These are phyloP conservation scores for Saraca asoca DNA, from an alignment of 331 rosid genomes.

Conservation along the genomic window DNA sequence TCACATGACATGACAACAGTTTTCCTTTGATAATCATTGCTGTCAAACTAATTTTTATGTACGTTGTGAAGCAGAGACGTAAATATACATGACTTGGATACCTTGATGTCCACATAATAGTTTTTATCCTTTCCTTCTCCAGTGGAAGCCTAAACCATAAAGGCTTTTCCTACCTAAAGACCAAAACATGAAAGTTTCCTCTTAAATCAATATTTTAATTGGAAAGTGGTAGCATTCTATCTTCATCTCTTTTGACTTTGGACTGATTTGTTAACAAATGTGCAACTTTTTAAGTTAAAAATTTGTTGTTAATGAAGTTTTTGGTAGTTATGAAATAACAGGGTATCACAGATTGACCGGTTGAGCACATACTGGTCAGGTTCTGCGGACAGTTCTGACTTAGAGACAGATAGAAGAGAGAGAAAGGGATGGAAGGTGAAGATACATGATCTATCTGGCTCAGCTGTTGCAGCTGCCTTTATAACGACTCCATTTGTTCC, in stretches of 20 bases:
- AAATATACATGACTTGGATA: neutral
- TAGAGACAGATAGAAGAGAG: slow-evolving; percentile 67
- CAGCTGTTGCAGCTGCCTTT: slow-evolving; percentile 96
- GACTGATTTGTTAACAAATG: neutral
- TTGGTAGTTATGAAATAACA: slow-evolving; percentile 50
- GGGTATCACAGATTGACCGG: slow-evolving; percentile 80
- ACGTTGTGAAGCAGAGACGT: slow-evolving; percentile 8
- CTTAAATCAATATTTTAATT: slow-evolving; percentile 5
- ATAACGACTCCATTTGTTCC: slow-evolving; percentile 97
- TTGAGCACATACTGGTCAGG: slow-evolving; percentile 71
- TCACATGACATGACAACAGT: too few species aligned
- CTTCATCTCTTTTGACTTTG: slow-evolving; percentile 13
- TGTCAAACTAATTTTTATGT: neutral
- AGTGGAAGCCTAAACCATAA: too few species aligned
- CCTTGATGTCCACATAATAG: neutral
- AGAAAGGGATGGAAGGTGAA: slow-evolving; percentile 97
- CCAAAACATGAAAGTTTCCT: slow-evolving; percentile 9
- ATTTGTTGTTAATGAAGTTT: slow-evolving; percentile 32
- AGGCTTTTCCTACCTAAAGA: neutral
- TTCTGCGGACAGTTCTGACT: slow-evolving; percentile 53
- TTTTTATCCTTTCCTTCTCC: neutral
- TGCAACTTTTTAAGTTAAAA: neutral
- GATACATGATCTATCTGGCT: slow-evolving; percentile 94
- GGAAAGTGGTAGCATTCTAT: slow-evolving; percentile 28
- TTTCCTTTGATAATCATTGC: neutral